Evolutionary conservation across 2,329 filamentous ascomycete species (phyloP), one percentile per base, ranked within the genome.

Genomic region (Fusarium sp.): DNA sequence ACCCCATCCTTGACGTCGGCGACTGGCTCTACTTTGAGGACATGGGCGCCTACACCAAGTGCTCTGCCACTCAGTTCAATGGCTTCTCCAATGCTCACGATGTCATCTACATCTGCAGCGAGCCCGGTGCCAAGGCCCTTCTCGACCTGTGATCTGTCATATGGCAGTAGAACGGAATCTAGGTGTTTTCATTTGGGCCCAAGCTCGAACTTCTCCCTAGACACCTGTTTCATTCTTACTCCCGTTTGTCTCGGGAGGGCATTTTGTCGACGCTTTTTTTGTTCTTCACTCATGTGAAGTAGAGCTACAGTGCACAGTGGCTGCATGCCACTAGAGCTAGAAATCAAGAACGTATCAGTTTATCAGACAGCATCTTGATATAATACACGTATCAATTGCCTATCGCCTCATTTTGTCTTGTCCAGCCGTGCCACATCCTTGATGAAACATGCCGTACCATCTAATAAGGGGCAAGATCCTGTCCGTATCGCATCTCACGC

Each of bases 21-120:
- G 97, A 99, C 83, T 99, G 97, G 97, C 88, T 99, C 64, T 99
- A 97, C 86, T 99, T 99, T 84, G 95, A 98, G 86, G 92, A 98
- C 72, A 99, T 99, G 97, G 97, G 97, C 65, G 96, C 97, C 27
- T 99, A 99, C 85, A 98, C 97, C 78, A 97, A 95, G 88, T 98
- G 96, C 88, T 98, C 95, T 69, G 96, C 97, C 73, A 99, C 97
- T 67, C 92, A 93, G 81, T 99, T 99, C 92, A 99, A 99, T 78
- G 97, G 97, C 74, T 99, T 98, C 85, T 94, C 92, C 64, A 94
- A 98, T 84, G 89, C 92, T 78, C 97, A 99, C 83, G 94, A 98
- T 79, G 93, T 97, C 73, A 92, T 98, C 75, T 98, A 98, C 82
- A 93, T 98, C 77, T 97, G 93, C 83, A 98, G 95, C 84, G 97